Conservation (phyloP, 1,139 yeast species). For the Hemisphaericaspora lyxosophila region DNA sequence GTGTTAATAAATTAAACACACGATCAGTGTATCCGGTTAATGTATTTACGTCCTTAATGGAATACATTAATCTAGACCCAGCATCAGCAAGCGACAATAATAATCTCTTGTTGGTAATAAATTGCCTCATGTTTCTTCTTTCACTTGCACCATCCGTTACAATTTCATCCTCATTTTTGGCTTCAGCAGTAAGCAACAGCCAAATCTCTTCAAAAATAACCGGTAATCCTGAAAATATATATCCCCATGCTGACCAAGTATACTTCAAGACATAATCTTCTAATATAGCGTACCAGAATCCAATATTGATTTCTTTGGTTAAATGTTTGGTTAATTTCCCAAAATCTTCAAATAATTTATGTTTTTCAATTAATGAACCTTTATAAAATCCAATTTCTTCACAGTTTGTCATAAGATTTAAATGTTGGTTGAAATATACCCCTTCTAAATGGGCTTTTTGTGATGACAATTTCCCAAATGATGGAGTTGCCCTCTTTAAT, state of each 20-base stretch:
- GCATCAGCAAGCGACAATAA: conserved; percentile 94
- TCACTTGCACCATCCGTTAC: conserved; percentile 26
- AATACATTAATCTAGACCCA: conserved; percentile 93
- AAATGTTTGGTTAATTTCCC: conserved; percentile 49
- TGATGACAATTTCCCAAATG: conserved; percentile 79
- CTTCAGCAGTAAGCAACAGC: conserved; percentile 19
- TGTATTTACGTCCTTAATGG: conserved; percentile 89
- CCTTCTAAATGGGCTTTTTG: conserved; percentile 81
- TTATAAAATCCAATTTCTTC: conserved; percentile 95
- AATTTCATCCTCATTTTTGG: conserved; percentile 11
- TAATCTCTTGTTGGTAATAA: conserved; percentile 84
- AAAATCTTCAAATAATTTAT: conserved; percentile 63
- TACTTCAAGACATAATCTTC: conserved; percentile 89
- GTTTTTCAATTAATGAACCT: conserved; percentile 81
- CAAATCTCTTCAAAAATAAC: conserved; percentile 54
- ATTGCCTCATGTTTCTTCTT: conserved; percentile 75
- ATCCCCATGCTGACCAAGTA: conserved; percentile 94
- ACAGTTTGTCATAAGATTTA: conserved; percentile 81
- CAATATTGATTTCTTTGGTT: conserved; percentile 48
- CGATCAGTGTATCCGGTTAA: conserved; percentile 89
- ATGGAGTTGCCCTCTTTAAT: conserved; percentile 74
- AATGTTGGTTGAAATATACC: conserved; percentile 81
- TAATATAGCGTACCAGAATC: conserved; percentile 62
- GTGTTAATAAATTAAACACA: conserved; percentile 71
- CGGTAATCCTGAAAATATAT: conserved; percentile 85